These are phyloP conservation scores for Pichiaceae sp. DNA, from an alignment of 1,139 yeast species.

Conservation along the genomic window DNA sequence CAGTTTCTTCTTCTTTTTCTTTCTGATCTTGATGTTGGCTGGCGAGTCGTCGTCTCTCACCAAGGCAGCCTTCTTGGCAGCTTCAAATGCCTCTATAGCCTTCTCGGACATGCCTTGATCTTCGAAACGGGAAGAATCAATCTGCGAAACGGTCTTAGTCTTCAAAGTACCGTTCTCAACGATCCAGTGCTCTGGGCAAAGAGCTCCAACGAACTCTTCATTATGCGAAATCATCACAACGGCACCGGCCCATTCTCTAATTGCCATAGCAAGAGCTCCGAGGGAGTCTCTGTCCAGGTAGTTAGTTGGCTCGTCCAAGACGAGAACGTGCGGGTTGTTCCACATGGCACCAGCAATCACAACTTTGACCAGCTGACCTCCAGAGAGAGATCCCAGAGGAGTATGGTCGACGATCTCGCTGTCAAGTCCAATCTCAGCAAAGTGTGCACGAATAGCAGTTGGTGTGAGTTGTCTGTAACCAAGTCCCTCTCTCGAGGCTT, in stretches of 20 bases:
- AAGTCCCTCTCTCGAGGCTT: conserved; percentile 96
- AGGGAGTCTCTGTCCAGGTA: conserved; percentile 95
- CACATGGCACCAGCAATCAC: conserved; percentile 99
- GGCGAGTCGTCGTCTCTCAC: conserved; percentile 76
- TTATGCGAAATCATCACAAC: conserved; percentile 98
- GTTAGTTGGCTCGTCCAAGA: conserved; percentile 96
- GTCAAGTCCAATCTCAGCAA: conserved; percentile 94
- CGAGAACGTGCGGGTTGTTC: conserved; percentile 98
- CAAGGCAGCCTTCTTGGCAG: conserved; percentile 30
- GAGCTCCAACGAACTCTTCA: conserved; percentile 92
- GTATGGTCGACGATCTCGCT: conserved; percentile 98
- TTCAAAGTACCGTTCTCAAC: conserved; percentile 88
- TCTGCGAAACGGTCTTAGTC: conserved; percentile 70
- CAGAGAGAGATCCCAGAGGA: conserved; percentile 91
- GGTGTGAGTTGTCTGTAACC: conserved; percentile 94
- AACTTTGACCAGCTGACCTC: conserved; percentile 96
- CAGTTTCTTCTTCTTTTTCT: conserved; percentile 82
- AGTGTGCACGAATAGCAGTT: conserved; percentile 88
- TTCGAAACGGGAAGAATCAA: conserved; percentile 74
- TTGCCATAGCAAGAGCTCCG: conserved; percentile 95
- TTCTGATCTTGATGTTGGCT: conserved; percentile 87
- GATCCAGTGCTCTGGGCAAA: conserved; percentile 98
- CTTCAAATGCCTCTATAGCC: conserved; percentile 33
- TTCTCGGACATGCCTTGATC: conserved; percentile 41
- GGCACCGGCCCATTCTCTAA: conserved; percentile 97